These are phyloP conservation scores for Candida germanica DNA, from an alignment of 805 yeast genomes.

Conservation along the genomic window DNA sequence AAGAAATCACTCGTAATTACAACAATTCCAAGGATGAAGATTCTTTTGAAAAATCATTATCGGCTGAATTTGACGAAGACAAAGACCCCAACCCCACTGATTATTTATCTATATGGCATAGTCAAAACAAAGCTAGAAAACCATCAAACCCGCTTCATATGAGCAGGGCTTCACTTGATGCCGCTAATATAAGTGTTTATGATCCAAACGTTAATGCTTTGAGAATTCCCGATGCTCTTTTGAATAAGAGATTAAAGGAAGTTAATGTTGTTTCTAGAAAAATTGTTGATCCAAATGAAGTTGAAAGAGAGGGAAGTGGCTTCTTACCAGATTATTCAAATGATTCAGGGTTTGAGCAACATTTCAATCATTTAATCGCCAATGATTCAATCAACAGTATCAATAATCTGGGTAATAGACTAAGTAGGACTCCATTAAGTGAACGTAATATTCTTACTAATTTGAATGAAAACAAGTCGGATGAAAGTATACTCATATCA, in stretches of 20 bases:
- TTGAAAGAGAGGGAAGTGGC: constrained; percentile 39
- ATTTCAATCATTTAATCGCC: constrained; percentile 28
- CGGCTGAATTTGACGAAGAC: constrained; percentile 41
- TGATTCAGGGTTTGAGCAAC: constrained; percentile 47
- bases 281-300: constrained; percentile 41
- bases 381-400: constrained; percentile 9
- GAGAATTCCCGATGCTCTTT: constrained; percentile 25
- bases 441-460: constrained; percentile 27
- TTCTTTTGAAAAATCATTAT: constrained; percentile 36
- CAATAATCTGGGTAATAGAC: constrained; percentile 17
- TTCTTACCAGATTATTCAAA: constrained; percentile 47
- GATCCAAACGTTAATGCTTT: constrained; percentile 15
- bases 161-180: constrained; percentile 5
- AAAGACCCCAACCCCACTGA: constrained; percentile 18
- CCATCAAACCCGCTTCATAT: constrained; percentile 1
- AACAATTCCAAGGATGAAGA: constrained; percentile 15
- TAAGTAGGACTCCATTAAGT: constrained; percentile 25
- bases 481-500: constrained; percentile 3
- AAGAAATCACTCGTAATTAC: constrained; percentile 32
- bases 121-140: constrained; percentile 29
- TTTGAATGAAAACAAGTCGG: constrained; percentile 15
- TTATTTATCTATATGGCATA: constrained; percentile 43
- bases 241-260: constrained; percentile 34
- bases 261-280: constrained; percentile 41
- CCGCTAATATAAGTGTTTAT: constrained; percentile 12